phyloP scores from a whole-genome alignment of 83 land plant species.

The Picea engelmannii region DNA sequence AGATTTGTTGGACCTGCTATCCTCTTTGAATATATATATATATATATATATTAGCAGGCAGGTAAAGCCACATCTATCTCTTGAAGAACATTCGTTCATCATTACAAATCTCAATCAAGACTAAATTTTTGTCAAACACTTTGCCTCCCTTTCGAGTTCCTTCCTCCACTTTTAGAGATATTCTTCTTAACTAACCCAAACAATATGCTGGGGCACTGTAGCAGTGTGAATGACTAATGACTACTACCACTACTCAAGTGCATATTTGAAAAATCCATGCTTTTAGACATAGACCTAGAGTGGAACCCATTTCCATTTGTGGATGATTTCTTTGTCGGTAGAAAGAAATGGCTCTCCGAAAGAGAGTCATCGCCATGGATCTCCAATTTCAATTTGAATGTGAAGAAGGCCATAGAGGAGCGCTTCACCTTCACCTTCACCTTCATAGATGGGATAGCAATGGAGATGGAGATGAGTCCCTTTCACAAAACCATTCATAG shows the following conservation, averaged over 20 bases:
- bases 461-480: background rate
- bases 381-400: no score
- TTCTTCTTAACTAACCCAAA: background rate
- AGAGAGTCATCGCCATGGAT: no score
- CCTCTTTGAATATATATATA: no score
- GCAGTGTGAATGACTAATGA: background rate
- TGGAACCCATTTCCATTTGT: background rate
- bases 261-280: background rate
- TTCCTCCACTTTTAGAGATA: no score
- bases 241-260: background rate
- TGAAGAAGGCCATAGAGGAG: background rate
- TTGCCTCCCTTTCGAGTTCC: no score
- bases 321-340: background rate
- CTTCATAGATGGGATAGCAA: background rate
- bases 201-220: background rate
- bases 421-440: background rate
- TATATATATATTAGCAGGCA: no score
- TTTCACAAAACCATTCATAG: background rate
- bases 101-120: no score
- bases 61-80: no score
- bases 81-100: no score
- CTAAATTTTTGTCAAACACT: no score
- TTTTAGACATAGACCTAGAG: background rate
- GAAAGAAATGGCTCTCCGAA: background rate
- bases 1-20: no score